Evolutionary conservation across 805 yeast genomes (phyloP), one percentile per base, ranked within the genome.

Genomic region (Tetrapisispora iriomotensis): DNA sequence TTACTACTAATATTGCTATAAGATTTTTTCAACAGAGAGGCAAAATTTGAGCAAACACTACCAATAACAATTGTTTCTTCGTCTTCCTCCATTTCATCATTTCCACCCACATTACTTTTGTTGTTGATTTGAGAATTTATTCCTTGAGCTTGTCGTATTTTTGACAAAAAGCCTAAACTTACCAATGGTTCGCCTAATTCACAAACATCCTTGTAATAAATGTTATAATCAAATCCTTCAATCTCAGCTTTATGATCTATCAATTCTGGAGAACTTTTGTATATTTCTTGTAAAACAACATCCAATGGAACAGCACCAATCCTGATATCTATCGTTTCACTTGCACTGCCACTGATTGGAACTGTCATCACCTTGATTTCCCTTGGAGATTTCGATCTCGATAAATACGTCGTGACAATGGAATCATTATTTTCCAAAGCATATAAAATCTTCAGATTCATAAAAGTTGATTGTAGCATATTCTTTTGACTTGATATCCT

Each of bases 101-200:
- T n/a, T n/a, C n/a, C n/a, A n/a, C n/a, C n/a, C n/a, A n/a, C n/a
- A n/a, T n/a, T n/a, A n/a, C n/a, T n/a, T n/a, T n/a, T n/a, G n/a
- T n/a, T n/a, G n/a, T n/a, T n/a, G n/a, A n/a, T n/a, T 10, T 31
- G 33, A 7, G 23, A 34, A 32, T 29, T 22, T 7, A 34, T 38
- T 5, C 17, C 36, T 39, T 30, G 50, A 29, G 27, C 40, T 49
- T 18, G 45, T 47, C 56, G 54, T 48, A 61, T 56, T 27, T 53
- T 51, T 2, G 63, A 59, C 18, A 61, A 43, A 18, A 61, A 40
- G 1, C 65, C 65, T 21, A 55, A 43, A 34, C 63, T 58, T 0
- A 61, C 65, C 37, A 56, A 46, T 7, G 65, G 65, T 43, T 61
- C 65, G 36, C 56, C 61, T 14, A 44, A 39, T 32, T 61, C 65